phyloP scores from a whole-genome alignment of 345 rosid species.

The Hibiscus syriacus region DNA sequence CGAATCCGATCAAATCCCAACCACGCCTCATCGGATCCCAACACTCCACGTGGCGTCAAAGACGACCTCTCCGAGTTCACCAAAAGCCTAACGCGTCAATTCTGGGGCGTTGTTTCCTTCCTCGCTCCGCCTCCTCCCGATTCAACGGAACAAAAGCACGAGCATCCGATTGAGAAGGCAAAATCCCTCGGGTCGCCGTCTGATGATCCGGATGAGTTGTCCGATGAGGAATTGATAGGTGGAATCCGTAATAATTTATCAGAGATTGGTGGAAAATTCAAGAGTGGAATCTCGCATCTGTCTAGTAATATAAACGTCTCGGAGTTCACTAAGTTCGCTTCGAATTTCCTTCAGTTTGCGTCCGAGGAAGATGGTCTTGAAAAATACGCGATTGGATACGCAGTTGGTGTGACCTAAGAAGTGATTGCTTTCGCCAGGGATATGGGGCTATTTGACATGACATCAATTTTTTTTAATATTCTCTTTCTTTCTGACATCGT shows the following conservation, averaged over 20 bases:
- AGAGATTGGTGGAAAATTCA: constrained; percentile 57
- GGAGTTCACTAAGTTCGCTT: constrained; percentile 58
- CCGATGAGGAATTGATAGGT: constrained; percentile 38
- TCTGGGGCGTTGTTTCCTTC: constrained; percentile 95
- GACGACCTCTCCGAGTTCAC: constrained; percentile 83
- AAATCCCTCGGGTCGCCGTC: constrained; percentile 5
- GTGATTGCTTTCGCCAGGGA: constrained; percentile 71
- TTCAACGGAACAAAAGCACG: not conserved
- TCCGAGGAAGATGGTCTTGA: constrained; percentile 39
- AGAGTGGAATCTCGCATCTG: constrained; percentile 54
- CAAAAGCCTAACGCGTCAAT: constrained; percentile 64
- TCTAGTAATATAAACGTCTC: constrained; percentile 58
- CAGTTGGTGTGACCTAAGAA: constrained; percentile 76
- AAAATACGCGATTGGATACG: constrained; percentile 36
- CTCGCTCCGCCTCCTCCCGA: constrained; percentile 69
- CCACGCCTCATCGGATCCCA: constrained; percentile 16
- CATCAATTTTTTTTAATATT: too few relatives aligned
- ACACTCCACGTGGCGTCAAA: constrained; percentile 62
- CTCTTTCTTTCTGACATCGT: too few relatives aligned
- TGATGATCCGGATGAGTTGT: constrained; percentile 17
- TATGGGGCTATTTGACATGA: too few relatives aligned
- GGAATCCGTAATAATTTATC: constrained; percentile 67
- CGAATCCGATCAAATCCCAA: constrained; percentile 18
- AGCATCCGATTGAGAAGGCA: not conserved
- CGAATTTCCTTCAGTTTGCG: constrained; percentile 47